Evolutionary conservation across 1,284 basidiomycete species (phyloP).

Genomic region (Rhizoctonia solani): DNA sequence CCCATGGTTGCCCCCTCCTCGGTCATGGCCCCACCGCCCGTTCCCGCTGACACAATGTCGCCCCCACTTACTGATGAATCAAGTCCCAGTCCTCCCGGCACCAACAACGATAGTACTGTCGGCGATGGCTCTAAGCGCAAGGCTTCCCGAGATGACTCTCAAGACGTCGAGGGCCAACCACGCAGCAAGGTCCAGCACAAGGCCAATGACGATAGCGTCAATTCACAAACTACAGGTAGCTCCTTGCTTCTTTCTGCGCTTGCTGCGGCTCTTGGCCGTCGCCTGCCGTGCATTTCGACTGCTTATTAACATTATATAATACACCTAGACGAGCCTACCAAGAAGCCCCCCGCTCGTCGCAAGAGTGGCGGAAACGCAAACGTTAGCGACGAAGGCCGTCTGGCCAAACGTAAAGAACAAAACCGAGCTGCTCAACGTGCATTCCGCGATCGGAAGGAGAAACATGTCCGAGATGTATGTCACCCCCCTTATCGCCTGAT

Average conservation of each 20-base stretch:
- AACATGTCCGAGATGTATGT: conserved; percentile 84
- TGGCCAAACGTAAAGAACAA: conserved; percentile 83
- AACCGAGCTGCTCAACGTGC: conserved; percentile 84
- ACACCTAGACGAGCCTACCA: conserved; percentile 19
- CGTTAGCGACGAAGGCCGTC: conserved; percentile 69
- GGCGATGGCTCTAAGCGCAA: conserved; percentile 42
- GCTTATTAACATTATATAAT: conserved; percentile 40
- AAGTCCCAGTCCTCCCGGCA: conserved; percentile 68
- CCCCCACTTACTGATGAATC: conserved; percentile 52
- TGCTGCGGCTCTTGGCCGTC: background rate
- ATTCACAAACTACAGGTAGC: conserved; percentile 58
- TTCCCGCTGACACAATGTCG: conserved; percentile 41
- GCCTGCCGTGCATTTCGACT: conserved; percentile 34
- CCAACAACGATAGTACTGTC: conserved; percentile 46
- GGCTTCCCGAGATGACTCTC: conserved; percentile 39
- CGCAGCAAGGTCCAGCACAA: conserved; percentile 68
- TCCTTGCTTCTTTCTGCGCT: conserved; percentile 46
- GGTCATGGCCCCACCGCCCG: conserved; percentile 40
- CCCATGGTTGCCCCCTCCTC: conserved; percentile 39
- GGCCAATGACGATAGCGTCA: conserved; percentile 47
- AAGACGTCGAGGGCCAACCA: conserved; percentile 48
- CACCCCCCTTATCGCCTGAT: conserved; percentile 28
- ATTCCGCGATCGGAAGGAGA: conserved; percentile 85
- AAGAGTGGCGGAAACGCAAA: conserved; percentile 48
- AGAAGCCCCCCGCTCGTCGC: conserved; percentile 31